Conservation (phyloP, 177 flowering plant species). For the Vitis hybrid region DNA sequence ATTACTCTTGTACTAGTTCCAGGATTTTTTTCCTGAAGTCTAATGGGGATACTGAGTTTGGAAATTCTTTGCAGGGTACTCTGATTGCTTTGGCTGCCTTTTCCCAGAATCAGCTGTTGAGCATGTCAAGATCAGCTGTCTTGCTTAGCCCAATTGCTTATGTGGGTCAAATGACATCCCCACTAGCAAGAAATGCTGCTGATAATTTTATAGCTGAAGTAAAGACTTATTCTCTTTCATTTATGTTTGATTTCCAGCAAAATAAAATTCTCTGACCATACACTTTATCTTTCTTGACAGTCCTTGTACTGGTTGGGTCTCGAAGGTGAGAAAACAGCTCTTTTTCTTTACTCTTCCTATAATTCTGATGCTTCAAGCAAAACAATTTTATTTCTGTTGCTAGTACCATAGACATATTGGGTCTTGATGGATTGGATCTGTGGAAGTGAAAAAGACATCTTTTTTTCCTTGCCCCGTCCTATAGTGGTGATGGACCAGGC, state of each 20-base stretch:
- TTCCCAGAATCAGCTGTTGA: slow-evolving; percentile 28
- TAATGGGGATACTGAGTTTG: neutral
- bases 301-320: slow-evolving; percentile 46
- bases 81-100: slow-evolving; percentile 51
- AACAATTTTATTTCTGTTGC: neutral
- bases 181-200: slow-evolving; percentile 42
- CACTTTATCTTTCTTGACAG: slow-evolving; percentile 20
- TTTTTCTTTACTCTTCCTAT: too few relatives aligned
- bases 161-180: slow-evolving; percentile 41
- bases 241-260: too few relatives aligned
- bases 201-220: slow-evolving; percentile 44
- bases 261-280: too few relatives aligned
- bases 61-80: slow-evolving; percentile 23
- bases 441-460: too few relatives aligned
- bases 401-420: too few relatives aligned
- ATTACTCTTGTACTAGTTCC: neutral
- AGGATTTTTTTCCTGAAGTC: neutral
- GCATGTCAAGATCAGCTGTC: slow-evolving; percentile 50
- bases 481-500: too few relatives aligned
- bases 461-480: too few relatives aligned
- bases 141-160: slow-evolving; percentile 60
- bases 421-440: too few relatives aligned
- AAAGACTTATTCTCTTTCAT: slow-evolving; percentile 3
- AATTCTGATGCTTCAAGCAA: neutral
- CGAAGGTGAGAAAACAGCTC: slow-evolving; percentile 35